Base-by-base conservation (phyloP, 805 yeast genomes). In the Hanseniaspora lindneri region DNA sequence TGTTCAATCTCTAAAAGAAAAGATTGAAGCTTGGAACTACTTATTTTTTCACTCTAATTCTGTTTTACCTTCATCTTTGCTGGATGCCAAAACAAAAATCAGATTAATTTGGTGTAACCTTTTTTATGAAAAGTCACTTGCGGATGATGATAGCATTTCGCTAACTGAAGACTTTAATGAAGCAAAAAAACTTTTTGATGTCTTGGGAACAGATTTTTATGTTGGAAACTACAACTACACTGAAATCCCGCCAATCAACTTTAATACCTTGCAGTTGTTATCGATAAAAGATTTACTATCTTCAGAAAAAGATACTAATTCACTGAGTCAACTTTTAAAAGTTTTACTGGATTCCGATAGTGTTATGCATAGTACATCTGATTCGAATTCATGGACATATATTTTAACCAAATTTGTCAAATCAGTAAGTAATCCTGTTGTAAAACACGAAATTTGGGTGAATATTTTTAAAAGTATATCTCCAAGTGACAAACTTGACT, bases 371-470 rank as follows among this genome's bases (percentile, higher is more conserved):
- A 53, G 55, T 16, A 53, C 52, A 8, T 16, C n/a, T 1, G 51
- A 52, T 8, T 35, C 54, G 4, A 61, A 63, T 5, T 52, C 57
- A 7, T 58, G 58, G 10, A 60, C 61, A 14, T 60, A 60, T 19
- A 59, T 36, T n/a, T 7, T 44, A 20, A 36, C 48, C 4, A 44
- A 25, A 16, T 44, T 44, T 30, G 34, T 44, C 21, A 23, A 30
- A 8, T 36, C 39, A 27, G 32, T 44, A 9, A 28, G 29, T 14
- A 24, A 44, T 36, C 48, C 48, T 23, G 28, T 76, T 20, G 71
- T 86, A 59, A 75, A 75, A 49, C 64, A 87, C 33, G 79, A 79
- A 47, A 63, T 92, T 2, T 88, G 96, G 94, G 76, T 75, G 28
- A 70, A 81, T 21, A 65, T 88, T 16, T 70, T 85, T 75, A 73